A percentile compares a stretch with the other conserved stretches of the same genome.
Conservation (phyloP, 371 early-diverging fungal species). For the Zychaea mexicana region DNA sequence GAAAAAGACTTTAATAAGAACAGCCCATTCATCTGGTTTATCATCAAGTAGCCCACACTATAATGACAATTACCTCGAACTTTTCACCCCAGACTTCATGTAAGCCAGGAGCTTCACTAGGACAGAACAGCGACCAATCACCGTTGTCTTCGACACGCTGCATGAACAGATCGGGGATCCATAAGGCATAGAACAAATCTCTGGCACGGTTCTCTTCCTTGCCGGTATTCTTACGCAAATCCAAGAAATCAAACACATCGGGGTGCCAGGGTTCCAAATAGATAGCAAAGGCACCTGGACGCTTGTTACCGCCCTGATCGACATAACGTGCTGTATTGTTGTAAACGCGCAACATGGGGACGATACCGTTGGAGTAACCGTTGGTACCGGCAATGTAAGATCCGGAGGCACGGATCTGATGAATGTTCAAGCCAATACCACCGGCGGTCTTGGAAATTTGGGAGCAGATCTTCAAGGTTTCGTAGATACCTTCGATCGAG, state of each 20-base stretch:
- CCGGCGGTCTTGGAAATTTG: slow-evolving; percentile 99
- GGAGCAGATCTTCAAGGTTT: slow-evolving; percentile 96
- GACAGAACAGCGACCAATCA: slow-evolving; percentile 98
- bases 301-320: slow-evolving; percentile 99
- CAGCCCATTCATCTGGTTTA: neutral
- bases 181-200: slow-evolving; percentile 97
- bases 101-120: slow-evolving; percentile 94
- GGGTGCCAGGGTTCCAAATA: slow-evolving; percentile 99
- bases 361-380: slow-evolving; percentile 97
- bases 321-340: slow-evolving; percentile 99
- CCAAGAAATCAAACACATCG: slow-evolving; percentile 98
- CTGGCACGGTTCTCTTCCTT: slow-evolving; percentile 98
- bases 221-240: slow-evolving; percentile 98
- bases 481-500: slow-evolving; percentile 97
- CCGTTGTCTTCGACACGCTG: slow-evolving; percentile 94
- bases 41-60: neutral
- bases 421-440: slow-evolving; percentile 97
- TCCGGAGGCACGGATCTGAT: slow-evolving; percentile 94
- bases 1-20: neutral
- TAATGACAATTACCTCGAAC: slow-evolving; percentile 80
- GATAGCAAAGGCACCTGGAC: slow-evolving; percentile 99
- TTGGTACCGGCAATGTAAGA: slow-evolving; percentile 98
- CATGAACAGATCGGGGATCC: slow-evolving; percentile 99
- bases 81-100: slow-evolving; percentile 95
- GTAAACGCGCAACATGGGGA: slow-evolving; percentile 98